Evolutionary conservation across 1,284 basidiomycete species (phyloP), one percentile per base, ranked within the genome.

Genomic region (Albatrellus sp.): DNA sequence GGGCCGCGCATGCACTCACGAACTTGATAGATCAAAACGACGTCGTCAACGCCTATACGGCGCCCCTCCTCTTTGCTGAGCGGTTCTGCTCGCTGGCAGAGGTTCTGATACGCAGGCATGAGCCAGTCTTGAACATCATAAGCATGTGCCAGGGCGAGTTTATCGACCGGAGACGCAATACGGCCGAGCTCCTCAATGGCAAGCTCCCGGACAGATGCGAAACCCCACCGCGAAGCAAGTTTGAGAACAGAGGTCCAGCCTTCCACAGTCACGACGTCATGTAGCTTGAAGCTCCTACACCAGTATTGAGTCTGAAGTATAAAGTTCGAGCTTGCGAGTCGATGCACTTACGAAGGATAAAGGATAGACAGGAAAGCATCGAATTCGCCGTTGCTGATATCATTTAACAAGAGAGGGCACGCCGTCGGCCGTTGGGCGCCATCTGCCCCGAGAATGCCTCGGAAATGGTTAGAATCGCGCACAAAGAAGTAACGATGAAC

Each of bases 91-190:
- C 56, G 52, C 37, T 51, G 43, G 34, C 52, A 55, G 10, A 63
- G 53, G 13, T 54, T 54, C 7, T 48, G 47, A 45, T 56, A 58
- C 11, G 53, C 55, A 1, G 53, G 51, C n/a, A 46, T 46, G 5
- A 60, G 52, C 59, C 59, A 61, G 17, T 54, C 42, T 3, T 36
- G 32, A 11, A 61, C 42, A 42, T 53, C 46, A 45, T 56, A 58
- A 3, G 40, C 36, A 35, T 54, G 54, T 5, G 49, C 57, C n/a
- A 58, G 49, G n/a, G 51, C 46, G 38, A 62, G 50, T 31, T 51
- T 50, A 29, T 61, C 54, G 6, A 55, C 50, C 4, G 55, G 47
- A 7, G 52, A 47, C 3, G 52, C 44, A 30, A 50, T 42, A 7
- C 28, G 24, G 14, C 45, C 30, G 14, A 62, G 52, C 6, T 45